Evolutionary conservation across 2,329 filamentous ascomycete genomes (phyloP), one percentile per base, ranked within the genome.

Genomic region (Corniculantispora saksenae): DNA sequence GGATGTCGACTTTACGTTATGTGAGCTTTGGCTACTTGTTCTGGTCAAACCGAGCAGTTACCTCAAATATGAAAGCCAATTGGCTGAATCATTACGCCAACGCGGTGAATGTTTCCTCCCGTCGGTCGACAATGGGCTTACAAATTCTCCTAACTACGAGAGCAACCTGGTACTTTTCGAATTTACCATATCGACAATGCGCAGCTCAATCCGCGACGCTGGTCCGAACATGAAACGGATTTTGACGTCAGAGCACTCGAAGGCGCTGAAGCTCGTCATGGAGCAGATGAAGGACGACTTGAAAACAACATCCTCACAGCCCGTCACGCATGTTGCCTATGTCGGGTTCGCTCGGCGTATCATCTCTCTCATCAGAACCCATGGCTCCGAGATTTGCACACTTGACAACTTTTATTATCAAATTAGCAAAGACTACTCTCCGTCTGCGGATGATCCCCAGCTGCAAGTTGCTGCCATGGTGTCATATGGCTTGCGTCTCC

Each of bases 331-430:
- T 65, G 69, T 72, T 2, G 66, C 71, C 40, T 86, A 84, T 68
- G 80, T 88, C 56, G 71, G 73, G 1, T 88, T 88, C 69, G 78
- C 85, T 15, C 82, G 81, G 43, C 75, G 77, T 21, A 79, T 87
- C 53, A 80, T 88, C 64, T 79, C 79, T 3, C 74, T 87, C 29
- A 83, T 88, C 69, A 81, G 82, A 70, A 82, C 83, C 0, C 80
- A 87, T 69, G 83, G 80, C 5, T 75, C 80, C 27, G 84, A 85
- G 55, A 79, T 88, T 45, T 85, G 84, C 71, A 73, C 77, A 1
- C 77, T 88, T 4, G 84, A 88, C 69, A 72, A 76, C 2, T 88
- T 84, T 71, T 88, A 84, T 73, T 85, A 83, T 66, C 82, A 85
- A 66, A 83, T 85, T 69, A 85, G 79, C 71, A 79, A 76, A 45